Percentiles rank a stretch among this genome's conserved stretches.
phyloP scores from a whole-genome alignment of 1,284 basidiomycete species.

The Trichosporon asahii region DNA sequence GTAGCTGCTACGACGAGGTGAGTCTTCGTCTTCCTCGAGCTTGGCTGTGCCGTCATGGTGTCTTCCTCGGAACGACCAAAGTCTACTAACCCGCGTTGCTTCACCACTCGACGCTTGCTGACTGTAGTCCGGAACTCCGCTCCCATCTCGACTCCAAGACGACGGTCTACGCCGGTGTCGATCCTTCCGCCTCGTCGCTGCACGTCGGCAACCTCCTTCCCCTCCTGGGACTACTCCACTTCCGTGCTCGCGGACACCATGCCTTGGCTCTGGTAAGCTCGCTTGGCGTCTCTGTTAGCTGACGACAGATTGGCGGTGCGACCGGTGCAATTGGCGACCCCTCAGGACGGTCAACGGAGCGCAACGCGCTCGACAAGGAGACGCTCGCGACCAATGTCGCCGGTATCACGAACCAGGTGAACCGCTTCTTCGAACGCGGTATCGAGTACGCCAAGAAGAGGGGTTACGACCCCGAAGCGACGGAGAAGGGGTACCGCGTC shows the following conservation, averaged over 20 bases:
- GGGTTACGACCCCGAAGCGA: conserved; percentile 10
- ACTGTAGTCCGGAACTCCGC: conserved; percentile 36
- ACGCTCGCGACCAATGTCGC: conserved; percentile 67
- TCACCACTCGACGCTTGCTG: background rate
- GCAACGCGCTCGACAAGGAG: conserved; percentile 63
- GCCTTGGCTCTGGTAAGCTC: conserved; percentile 71
- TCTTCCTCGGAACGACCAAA: background rate
- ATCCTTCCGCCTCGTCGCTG: conserved; percentile 82
- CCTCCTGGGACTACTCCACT: conserved; percentile 79
- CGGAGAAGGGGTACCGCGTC: conserved; percentile 51
- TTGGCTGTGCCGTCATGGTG: background rate
- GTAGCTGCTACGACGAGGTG: conserved; percentile 53
- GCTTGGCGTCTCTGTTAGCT: background rate
- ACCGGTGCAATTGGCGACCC: conserved; percentile 97
- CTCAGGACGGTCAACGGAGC: conserved; percentile 80
- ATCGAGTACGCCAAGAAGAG: conserved; percentile 59
- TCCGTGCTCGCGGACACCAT: conserved; percentile 74
- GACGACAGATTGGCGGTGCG: conserved; percentile 80
- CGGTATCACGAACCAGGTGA: conserved; percentile 64
- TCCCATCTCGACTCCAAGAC: conserved; percentile 43
- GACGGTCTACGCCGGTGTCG: conserved; percentile 82
- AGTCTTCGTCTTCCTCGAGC: conserved; percentile 9
- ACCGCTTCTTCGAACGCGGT: conserved; percentile 69
- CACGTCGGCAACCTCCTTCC: conserved; percentile 94
- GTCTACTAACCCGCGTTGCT: too few relatives aligned